Evolutionary conservation across 225 moss, liverwort and hornwort species (phyloP).

Genomic region (Rhytidiadelphus loreus): DNA sequence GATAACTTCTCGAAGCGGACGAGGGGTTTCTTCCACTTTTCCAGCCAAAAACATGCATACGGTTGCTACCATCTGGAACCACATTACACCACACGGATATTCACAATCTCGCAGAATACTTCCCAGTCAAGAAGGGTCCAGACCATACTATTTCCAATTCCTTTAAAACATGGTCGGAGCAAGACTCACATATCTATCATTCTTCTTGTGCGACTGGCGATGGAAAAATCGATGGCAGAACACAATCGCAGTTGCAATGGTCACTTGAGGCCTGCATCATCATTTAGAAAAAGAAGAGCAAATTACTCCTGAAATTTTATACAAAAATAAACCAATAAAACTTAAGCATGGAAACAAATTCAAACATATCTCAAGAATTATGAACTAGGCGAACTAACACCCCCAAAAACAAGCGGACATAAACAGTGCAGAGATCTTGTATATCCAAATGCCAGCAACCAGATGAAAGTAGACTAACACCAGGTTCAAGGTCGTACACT

Average conservation of each 20-base stretch:
- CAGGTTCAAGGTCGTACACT: slow-evolving; percentile 32
- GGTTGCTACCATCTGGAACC: slow-evolving; percentile 82
- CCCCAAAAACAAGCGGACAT: neutral
- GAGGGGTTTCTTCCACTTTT: slow-evolving; percentile 97
- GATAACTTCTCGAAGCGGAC: slow-evolving; percentile 79
- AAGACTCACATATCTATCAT: slow-evolving; percentile 82
- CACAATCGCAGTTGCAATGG: slow-evolving; percentile 92
- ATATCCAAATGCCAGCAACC: neutral
- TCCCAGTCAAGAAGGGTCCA: neutral
- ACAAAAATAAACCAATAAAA: neutral
- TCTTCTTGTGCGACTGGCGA: slow-evolving; percentile 90
- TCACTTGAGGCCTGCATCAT: slow-evolving; percentile 80
- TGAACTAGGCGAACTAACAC: neutral
- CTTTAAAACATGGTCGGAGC: neutral
- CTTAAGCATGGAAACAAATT: neutral
- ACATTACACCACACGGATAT: slow-evolving; percentile 7
- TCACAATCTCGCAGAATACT: slow-evolving; percentile 1
- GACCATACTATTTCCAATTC: neutral
- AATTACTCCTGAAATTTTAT: neutral
- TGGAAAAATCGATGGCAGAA: slow-evolving; percentile 97
- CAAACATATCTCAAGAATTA: neutral
- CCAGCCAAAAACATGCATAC: slow-evolving; percentile 98
- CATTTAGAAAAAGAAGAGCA: neutral
- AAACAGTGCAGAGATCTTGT: neutral
- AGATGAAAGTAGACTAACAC: neutral